Evolutionary conservation across 2,329 filamentous ascomycete species (phyloP).

Genomic region (Trichoderma semiorbis): DNA sequence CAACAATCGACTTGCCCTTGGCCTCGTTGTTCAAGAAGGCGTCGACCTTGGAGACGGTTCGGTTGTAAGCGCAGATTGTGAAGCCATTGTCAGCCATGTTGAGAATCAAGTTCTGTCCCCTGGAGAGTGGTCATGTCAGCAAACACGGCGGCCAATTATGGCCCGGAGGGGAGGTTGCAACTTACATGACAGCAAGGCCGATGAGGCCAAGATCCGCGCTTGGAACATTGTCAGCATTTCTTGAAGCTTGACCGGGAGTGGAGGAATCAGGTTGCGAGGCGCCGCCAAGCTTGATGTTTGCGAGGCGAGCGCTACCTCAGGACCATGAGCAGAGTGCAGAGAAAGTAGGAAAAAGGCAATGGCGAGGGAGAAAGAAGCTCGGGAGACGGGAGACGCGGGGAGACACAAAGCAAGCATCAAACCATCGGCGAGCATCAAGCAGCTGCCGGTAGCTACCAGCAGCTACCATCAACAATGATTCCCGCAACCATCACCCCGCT

Average conservation of each 20-base stretch:
- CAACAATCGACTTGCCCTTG: slow-evolving; percentile 93
- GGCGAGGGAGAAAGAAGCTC: not conserved
- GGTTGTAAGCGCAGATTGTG: slow-evolving; percentile 98
- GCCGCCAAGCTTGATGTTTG: slow-evolving; percentile 68
- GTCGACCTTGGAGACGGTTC: slow-evolving; percentile 98
- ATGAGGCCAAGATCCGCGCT: slow-evolving; percentile 90
- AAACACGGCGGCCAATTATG: not conserved
- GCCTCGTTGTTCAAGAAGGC: slow-evolving; percentile 86
- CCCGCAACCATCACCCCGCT: not conserved
- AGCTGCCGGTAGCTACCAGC: not conserved
- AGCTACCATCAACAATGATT: not conserved
- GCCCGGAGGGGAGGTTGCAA: slow-evolving; percentile 27
- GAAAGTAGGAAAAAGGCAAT: slow-evolving; percentile 19
- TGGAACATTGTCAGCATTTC: slow-evolving; percentile 55
- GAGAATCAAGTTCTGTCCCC: slow-evolving; percentile 82
- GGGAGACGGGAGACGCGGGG: not conserved
- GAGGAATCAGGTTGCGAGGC: slow-evolving; percentile 42
- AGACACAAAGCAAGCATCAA: not conserved
- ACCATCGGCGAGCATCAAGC: not conserved
- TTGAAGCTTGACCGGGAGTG: slow-evolving; percentile 30
- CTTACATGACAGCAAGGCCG: slow-evolving; percentile 84
- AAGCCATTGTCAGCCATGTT: slow-evolving; percentile 90
- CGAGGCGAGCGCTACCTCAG: slow-evolving; percentile 65
- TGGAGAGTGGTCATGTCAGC: slow-evolving; percentile 27
- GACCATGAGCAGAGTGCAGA: slow-evolving; percentile 35